phyloP scores from a whole-genome alignment of 768 basidiomycete genomes.

The Mycena amicta region DNA sequence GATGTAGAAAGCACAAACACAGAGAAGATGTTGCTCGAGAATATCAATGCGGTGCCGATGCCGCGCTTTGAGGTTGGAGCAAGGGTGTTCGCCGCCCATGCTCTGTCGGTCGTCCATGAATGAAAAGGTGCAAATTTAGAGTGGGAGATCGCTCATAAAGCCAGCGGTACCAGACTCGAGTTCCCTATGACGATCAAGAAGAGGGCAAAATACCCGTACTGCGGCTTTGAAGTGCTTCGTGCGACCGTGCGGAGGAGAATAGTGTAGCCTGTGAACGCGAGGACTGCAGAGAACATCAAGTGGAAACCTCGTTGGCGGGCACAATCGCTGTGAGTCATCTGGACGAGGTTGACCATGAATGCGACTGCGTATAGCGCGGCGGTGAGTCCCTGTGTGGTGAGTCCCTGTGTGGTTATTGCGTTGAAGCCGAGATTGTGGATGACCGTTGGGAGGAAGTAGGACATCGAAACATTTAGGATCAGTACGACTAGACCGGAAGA shows the following conservation, averaged over 20 bases:
- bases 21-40: background rate
- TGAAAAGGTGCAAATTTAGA: background rate
- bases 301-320: constrained; percentile 57
- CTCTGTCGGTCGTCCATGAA: background rate
- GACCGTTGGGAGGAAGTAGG: constrained; percentile 22
- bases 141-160: background rate
- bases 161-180: background rate
- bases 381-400: constrained; percentile 59
- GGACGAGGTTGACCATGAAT: constrained; percentile 56
- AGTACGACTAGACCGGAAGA: constrained; percentile 16
- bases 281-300: constrained; percentile 48
- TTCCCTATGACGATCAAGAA: background rate
- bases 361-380: constrained; percentile 59
- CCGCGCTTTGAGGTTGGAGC: background rate
- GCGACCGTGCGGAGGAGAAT: constrained; percentile 32
- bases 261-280: constrained; percentile 52
- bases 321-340: constrained; percentile 56
- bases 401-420: too few species aligned
- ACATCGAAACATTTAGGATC: background rate
- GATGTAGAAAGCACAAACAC: background rate
- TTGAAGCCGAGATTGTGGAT: constrained; percentile 60
- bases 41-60: background rate
- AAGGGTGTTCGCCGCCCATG: background rate
- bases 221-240: background rate
- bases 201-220: background rate